These are phyloP conservation scores for Rhizopogon sp. DNA, from an alignment of 768 basidiomycete species.

Conservation along the genomic window DNA sequence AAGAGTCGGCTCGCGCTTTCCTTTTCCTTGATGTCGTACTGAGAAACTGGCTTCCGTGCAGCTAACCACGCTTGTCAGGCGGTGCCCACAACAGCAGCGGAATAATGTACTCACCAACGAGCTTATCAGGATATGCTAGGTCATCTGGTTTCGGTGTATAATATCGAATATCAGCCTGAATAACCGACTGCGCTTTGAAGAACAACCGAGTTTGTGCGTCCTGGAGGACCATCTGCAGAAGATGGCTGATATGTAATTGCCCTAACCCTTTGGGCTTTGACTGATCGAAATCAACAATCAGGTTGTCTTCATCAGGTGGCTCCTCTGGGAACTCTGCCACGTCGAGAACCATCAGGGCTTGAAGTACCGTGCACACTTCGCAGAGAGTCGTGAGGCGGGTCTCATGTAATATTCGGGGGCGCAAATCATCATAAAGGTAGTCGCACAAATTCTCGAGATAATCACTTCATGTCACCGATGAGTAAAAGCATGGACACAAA, in stretches of 20 bases:
- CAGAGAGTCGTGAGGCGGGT: slow-evolving; percentile 82
- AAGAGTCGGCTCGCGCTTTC: slow-evolving; percentile 67
- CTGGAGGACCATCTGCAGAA: slow-evolving; percentile 87
- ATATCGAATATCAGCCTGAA: slow-evolving; percentile 84
- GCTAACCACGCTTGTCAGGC: slow-evolving; percentile 26
- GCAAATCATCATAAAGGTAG: slow-evolving; percentile 90
- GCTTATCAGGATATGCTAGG: slow-evolving; percentile 80
- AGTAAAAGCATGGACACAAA: not conserved
- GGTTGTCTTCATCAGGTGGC: slow-evolving; percentile 27
- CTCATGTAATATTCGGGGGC: slow-evolving; percentile 93
- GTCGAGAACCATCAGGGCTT: slow-evolving; percentile 94
- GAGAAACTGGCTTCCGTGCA: slow-evolving; percentile 38
- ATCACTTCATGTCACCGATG: slow-evolving; percentile 42
- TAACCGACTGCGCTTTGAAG: slow-evolving; percentile 91
- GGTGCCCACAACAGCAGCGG: not conserved
- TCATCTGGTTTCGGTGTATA: slow-evolving; percentile 77
- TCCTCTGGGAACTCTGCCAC: slow-evolving; percentile 38
- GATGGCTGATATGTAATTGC: slow-evolving; percentile 70
- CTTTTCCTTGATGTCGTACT: slow-evolving; percentile 56
- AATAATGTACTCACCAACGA: slow-evolving; percentile 49
- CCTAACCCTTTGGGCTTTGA: slow-evolving; percentile 38
- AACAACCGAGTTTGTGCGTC: slow-evolving; percentile 95
- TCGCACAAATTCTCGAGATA: slow-evolving; percentile 93
- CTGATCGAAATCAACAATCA: slow-evolving; percentile 36
- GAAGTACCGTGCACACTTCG: slow-evolving; percentile 93